Evolutionary conservation across 2,329 filamentous ascomycete genomes (phyloP), one percentile per base, ranked within the genome.

Genomic region (Pseudocercospora cruenta): DNA sequence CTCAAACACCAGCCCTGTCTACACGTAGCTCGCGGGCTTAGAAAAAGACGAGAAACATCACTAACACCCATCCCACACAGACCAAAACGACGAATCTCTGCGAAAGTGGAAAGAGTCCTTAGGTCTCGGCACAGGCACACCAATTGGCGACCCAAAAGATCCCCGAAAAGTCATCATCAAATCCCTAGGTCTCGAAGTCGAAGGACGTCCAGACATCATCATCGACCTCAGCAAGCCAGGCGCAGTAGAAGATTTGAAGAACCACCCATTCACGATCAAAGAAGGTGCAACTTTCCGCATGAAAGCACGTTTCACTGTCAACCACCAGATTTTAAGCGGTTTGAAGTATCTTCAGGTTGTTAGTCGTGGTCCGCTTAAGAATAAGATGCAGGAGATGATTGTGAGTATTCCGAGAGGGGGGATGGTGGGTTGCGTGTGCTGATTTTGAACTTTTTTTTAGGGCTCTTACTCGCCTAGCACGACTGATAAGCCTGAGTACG

Each of bases 381-480:
- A 91, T 84, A 99, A 97, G 87, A 91, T 95, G 76, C 91, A 96
- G 74, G 94, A 98, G 84, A 99, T 99, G 95, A 91, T 99, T 86
- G 93, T 95, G 81, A 77, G 90, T 85, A 9, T 0, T n/a, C 47
- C 14, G 5, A 60, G 21, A 2, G n/a, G 45, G 21, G 45, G 19
- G 6, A 4, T 26, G 47, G 5, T 31, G 16, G 19, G 16, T 33
- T n/a, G 14, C 21, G 22, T n/a, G 16, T 47, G 28, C 60, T 59
- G 24, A 49, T 39, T n/a, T 60, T 19, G 26, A 62, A 1, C 49
- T 24, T 21, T 0, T 39, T n/a, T n/a, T n/a, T n/a, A 95, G 92
- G 93, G 94, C 73, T 96, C 92, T 75, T 99, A 94, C 77, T 91
- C 93, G 63, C 95, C 95, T 71, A 97, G 90, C 84, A 98, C 94